Percentiles rank a stretch among this genome's conserved stretches.
phyloP scores from a whole-genome alignment of 2,329 filamentous ascomycete species.

The Pseudogymnoascus sp. region DNA sequence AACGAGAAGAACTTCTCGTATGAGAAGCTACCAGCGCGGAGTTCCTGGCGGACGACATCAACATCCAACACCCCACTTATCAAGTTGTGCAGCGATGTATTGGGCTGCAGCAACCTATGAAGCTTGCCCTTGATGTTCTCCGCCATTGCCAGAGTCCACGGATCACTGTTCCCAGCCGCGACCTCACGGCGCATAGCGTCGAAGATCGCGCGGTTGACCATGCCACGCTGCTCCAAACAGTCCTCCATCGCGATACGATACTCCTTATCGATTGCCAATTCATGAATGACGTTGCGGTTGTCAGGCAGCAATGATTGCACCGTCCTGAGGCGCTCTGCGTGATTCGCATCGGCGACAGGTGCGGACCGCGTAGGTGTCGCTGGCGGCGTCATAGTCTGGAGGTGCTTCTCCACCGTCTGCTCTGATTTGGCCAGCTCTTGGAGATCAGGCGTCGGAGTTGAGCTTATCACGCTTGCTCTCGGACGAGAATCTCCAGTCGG shows the following conservation, averaged over 20 bases:
- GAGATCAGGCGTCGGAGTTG: constrained; percentile 32
- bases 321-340: constrained; percentile 23
- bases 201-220: constrained; percentile 48
- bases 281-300: constrained; percentile 69
- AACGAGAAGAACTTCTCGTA: constrained; percentile 74
- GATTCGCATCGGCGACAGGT: constrained; percentile 10
- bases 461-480: constrained; percentile 47
- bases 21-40: constrained; percentile 63
- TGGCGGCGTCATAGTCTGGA: constrained; percentile 46
- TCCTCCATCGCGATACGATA: constrained; percentile 61
- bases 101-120: constrained; percentile 59
- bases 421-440: constrained; percentile 34
- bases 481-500: constrained; percentile 63
- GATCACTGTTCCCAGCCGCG: constrained; percentile 54
- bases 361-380: constrained; percentile 35
- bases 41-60: constrained; percentile 61
- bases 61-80: constrained; percentile 70
- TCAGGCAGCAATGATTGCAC: constrained; percentile 51
- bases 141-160: constrained; percentile 62
- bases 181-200: constrained; percentile 53
- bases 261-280: constrained; percentile 70
- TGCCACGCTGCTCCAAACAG: constrained; percentile 52
- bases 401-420: constrained; percentile 32
- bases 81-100: constrained; percentile 64
- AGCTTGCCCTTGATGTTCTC: constrained; percentile 64